These are phyloP conservation scores for Sphenostylis stenocarpa DNA, from an alignment of 306 rosid species.

Conservation along the genomic window DNA sequence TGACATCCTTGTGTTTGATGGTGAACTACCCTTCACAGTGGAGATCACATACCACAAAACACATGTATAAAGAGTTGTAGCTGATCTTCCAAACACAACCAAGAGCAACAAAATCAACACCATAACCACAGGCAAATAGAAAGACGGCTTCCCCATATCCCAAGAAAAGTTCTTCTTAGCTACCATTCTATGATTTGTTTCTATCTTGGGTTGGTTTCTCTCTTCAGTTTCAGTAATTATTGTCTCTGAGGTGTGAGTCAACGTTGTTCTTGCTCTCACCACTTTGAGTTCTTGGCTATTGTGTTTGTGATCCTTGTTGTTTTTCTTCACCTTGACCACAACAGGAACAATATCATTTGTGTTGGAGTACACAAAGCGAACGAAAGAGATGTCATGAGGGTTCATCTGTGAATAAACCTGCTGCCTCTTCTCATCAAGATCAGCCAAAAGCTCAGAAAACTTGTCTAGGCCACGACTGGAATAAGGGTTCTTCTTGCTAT, in stretches of 20 bases:
- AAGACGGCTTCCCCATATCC: slow-evolving; percentile 47
- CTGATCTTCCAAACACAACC: slow-evolving; percentile 62
- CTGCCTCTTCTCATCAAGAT: slow-evolving; percentile 76
- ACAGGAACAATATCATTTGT: slow-evolving; percentile 74
- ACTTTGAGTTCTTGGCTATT: slow-evolving; percentile 43
- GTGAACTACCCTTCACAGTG: slow-evolving; percentile 36
- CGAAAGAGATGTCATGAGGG: slow-evolving; percentile 57
- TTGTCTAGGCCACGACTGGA: slow-evolving; percentile 80
- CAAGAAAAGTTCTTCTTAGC: slow-evolving; percentile 18
- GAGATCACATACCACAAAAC: slow-evolving; percentile 73
- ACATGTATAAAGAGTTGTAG: slow-evolving; percentile 55
- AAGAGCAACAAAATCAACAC: slow-evolving; percentile 56
- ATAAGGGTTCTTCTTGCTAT: slow-evolving; percentile 63
- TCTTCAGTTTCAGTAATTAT: slow-evolving; percentile 14
- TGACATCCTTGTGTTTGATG: slow-evolving; percentile 1
- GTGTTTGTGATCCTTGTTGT: slow-evolving; percentile 42
- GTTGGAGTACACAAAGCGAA: slow-evolving; percentile 67
- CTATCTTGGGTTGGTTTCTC: slow-evolving; percentile 13
- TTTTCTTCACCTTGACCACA: slow-evolving; percentile 67
- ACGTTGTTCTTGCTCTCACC: slow-evolving; percentile 29
- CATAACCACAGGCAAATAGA: slow-evolving; percentile 55
- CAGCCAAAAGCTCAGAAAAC: slow-evolving; percentile 75
- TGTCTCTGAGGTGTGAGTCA: not conserved
- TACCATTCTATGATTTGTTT: not conserved
- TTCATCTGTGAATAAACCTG: slow-evolving; percentile 59